Evolutionary conservation across 495 filamentous ascomycete genomes (phyloP).

Genomic region (Penicillium angulare): DNA sequence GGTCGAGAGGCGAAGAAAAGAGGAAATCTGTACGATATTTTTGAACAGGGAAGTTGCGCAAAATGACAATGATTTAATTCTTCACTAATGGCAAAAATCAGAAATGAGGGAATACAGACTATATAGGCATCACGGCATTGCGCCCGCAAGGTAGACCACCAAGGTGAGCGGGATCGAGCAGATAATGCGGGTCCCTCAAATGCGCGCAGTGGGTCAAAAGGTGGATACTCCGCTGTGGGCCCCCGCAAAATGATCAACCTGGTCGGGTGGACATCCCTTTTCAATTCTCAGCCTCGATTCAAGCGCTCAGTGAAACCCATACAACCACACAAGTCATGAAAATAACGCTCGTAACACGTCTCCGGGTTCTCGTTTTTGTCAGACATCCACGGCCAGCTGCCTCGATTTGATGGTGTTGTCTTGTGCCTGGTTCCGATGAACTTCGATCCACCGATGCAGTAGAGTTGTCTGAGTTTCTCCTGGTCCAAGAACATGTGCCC

Average conservation of each 20-base stretch:
- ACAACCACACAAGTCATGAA: not conserved
- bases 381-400: not conserved
- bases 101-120: not conserved
- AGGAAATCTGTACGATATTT: not conserved
- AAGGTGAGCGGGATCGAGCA: slow-evolving; percentile 28
- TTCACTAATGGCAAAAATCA: not conserved
- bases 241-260: too few relatives aligned
- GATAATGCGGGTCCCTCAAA: slow-evolving; percentile 19
- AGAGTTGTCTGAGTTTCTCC: slow-evolving; percentile 2
- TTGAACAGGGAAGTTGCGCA: not conserved
- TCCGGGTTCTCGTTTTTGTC: too few relatives aligned
- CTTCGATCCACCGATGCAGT: not conserved
- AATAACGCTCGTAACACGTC: too few relatives aligned
- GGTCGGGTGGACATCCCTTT: not conserved
- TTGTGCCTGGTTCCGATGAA: not conserved
- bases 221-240: not conserved
- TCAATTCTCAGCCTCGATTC: too few relatives aligned
- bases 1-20: not conserved
- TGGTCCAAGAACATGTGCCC: not conserved
- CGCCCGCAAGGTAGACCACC: slow-evolving; percentile 15
- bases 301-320: not conserved
- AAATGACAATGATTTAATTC: not conserved
- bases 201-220: slow-evolving; percentile 11
- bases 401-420: not conserved
- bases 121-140: not conserved